Conservation (phyloP, 441 rosid species). For the Metrosideros polymorpha region DNA sequence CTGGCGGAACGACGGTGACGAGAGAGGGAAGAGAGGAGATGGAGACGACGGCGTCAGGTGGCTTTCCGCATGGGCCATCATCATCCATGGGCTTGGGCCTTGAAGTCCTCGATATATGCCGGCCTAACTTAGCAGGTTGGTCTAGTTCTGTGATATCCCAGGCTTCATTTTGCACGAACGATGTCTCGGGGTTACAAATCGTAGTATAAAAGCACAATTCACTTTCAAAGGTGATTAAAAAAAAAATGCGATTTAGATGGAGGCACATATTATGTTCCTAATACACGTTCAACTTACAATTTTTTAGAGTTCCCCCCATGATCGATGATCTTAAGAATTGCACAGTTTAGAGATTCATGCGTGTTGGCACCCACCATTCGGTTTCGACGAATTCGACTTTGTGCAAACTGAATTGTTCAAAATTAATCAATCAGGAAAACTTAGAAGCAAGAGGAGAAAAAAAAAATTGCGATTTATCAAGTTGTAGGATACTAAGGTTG, state of each 20-base stretch:
- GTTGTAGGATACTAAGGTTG: background rate
- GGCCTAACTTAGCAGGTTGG: background rate
- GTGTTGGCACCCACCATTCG: background rate
- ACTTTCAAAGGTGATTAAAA: no score
- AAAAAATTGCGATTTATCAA: fast-evolving
- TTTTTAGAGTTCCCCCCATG: background rate
- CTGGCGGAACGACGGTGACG: background rate
- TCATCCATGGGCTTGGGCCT: background rate
- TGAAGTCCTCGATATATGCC: background rate
- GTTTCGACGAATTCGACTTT: background rate
- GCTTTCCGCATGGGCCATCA: background rate
- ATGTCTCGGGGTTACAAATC: background rate
- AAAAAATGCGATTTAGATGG: background rate
- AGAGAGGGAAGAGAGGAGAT: background rate
- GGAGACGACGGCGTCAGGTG: background rate
- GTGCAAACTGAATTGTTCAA: background rate
- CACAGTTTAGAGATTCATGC: background rate
- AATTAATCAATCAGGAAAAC: background rate
- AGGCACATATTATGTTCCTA: no score
- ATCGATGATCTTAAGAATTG: background rate
- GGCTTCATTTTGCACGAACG: background rate
- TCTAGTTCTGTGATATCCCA: background rate
- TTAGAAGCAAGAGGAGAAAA: background rate
- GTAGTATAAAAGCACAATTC: background rate
- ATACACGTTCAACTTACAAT: background rate